Conservation (phyloP, 768 basidiomycete genomes). For the Psilocybe sp. region DNA sequence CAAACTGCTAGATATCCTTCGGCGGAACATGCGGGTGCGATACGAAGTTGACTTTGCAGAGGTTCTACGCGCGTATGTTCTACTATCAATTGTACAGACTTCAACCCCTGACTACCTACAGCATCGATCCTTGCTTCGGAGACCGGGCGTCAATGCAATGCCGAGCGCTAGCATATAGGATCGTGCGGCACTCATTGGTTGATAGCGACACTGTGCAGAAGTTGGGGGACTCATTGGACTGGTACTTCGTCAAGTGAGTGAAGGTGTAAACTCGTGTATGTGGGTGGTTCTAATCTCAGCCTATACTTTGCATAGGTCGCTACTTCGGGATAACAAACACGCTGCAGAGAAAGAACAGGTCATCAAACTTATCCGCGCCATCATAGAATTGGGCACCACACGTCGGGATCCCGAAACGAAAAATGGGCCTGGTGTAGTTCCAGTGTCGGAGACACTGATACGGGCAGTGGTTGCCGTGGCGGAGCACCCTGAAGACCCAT, state of each 20-base stretch:
- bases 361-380: slow-evolving; percentile 81
- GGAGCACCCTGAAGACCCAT: slow-evolving; percentile 89
- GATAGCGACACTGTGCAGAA: slow-evolving; percentile 68
- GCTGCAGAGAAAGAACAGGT: slow-evolving; percentile 89
- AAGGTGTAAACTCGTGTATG: neutral
- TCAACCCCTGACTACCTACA: slow-evolving; percentile 25
- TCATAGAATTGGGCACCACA: slow-evolving; percentile 74
- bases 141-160: slow-evolving; percentile 71
- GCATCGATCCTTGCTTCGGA: slow-evolving; percentile 75
- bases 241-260: slow-evolving; percentile 83
- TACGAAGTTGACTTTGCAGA: slow-evolving; percentile 72
- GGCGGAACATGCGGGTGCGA: slow-evolving; percentile 69
- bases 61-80: slow-evolving; percentile 69
- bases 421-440: slow-evolving; percentile 45
- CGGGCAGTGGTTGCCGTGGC: slow-evolving; percentile 91
- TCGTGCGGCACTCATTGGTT: slow-evolving; percentile 75
- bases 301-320: slow-evolving; percentile 59
- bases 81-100: neutral
- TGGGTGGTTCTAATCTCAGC: slow-evolving; percentile 8
- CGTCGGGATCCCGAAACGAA: slow-evolving; percentile 40
- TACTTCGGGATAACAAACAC: slow-evolving; percentile 82
- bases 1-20: slow-evolving; percentile 61
- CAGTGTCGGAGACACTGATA: slow-evolving; percentile 74
- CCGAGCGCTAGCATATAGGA: slow-evolving; percentile 79
- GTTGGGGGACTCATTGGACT: slow-evolving; percentile 72